Base-by-base conservation (phyloP, 2,329 filamentous ascomycete species). In the Calycina marina region DNA sequence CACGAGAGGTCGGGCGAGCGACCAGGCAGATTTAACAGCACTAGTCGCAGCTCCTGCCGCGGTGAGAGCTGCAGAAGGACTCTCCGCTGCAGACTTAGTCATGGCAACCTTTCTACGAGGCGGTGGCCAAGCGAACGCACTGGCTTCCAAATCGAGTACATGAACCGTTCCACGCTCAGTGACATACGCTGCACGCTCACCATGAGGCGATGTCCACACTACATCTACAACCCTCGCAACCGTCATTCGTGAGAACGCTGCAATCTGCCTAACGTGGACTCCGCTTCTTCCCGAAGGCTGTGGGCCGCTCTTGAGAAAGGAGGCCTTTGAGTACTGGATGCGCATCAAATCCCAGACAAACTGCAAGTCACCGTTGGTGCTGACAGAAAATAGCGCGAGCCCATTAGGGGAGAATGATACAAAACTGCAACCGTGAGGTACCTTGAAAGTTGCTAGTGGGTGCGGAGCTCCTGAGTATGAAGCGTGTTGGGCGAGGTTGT, bases 121-220 rank as follows among this genome's bases (percentile, higher is more conserved):
- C 14, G 85, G 82, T 25, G 86, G 86, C 86, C 86, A 93, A 43
- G 80, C 74, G 46, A 86, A 88, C 4, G 83, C 82, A 40, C 73
- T 80, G 28, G 72, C 66, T 6, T 85, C 84, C 55, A 96, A 71
- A 43, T 93, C 82, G 42, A 93, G 77, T 26, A 96, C 70, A 56
- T 98, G 90, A 8, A 94, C 76, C 6, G 90, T 98, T n/a, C 88
- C 85, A 45, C 86, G 81, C 48, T 93, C 84, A 1, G 90, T 96
- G 15, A 94, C 74, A 58, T 98, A 76, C 2, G 86, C 88, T 24
- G 92, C 60, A 37, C 81, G 77, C 50, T 93, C 82, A 14, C 82
- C 83, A 35, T 77, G 76, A 3, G 82, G 82, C 34, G 72, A 69
- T 2, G 79, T 78, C 90, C 90, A 98, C 3, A 76, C 73, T 25